These are phyloP conservation scores for Piloderma croceum DNA, from an alignment of 768 basidiomycete genomes.

Conservation along the genomic window DNA sequence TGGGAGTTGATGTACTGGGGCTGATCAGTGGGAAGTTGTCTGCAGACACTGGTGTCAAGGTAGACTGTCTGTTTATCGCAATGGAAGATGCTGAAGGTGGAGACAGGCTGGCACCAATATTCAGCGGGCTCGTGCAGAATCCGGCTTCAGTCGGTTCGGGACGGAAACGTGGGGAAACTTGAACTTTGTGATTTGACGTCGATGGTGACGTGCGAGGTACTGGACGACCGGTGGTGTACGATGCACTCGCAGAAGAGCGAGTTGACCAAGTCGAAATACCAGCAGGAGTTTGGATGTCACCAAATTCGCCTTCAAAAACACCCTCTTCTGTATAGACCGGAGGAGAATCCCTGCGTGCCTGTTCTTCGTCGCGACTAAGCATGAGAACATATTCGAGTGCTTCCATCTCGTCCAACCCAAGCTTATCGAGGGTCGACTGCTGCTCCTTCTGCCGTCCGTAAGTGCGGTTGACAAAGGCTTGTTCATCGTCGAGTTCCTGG, in stretches of 20 bases:
- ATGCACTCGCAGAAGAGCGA: constrained; percentile 18
- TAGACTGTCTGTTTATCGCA: constrained; percentile 2
- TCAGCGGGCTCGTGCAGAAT: constrained; percentile 24
- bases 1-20: constrained; percentile 20
- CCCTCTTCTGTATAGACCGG: constrained; percentile 3
- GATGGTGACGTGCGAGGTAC: constrained; percentile 23
- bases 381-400: constrained; percentile 78
- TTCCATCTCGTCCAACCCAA: constrained; percentile 70
- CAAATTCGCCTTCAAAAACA: not conserved
- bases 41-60: constrained; percentile 18
- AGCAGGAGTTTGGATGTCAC: not conserved
- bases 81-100: constrained; percentile 9
- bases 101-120: constrained; percentile 7
- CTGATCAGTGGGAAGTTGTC: constrained; percentile 31
- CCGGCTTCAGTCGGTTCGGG: constrained; percentile 57
- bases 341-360: constrained; percentile 3
- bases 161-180: constrained; percentile 44
- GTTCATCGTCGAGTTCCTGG: constrained; percentile 47
- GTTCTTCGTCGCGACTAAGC: constrained; percentile 76
- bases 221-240: constrained; percentile 20
- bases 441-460: constrained; percentile 56
- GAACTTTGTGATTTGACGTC: constrained; percentile 47
- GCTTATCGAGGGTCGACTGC: constrained; percentile 43
- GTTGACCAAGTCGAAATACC: constrained; percentile 17
- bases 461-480: constrained; percentile 26